Evolutionary conservation across 1,284 basidiomycete species (phyloP), one percentile per base, ranked within the genome.

Genomic region (Ceratobasidium sp.): DNA sequence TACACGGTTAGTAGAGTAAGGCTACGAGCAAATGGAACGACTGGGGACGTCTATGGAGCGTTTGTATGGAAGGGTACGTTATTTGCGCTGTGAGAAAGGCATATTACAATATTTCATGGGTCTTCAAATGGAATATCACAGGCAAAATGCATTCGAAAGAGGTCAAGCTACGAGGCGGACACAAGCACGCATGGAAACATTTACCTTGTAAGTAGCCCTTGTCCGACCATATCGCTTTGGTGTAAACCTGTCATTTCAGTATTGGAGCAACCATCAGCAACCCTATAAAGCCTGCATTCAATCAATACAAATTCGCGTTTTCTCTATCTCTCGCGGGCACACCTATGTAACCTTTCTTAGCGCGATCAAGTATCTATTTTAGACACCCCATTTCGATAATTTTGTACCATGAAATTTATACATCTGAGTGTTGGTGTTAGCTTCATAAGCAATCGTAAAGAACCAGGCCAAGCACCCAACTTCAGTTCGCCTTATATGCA

Each of bases 1-100:
- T 96, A 93, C 92, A 84, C 90, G 66, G 88, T 96, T 62, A 93
- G 92, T 7, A 86, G 88, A 81, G 88, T 92, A 38, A 85, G 86
- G 78, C 88, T 95, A 81, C 93, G 94, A 84, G 85, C 86, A 56
- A 90, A 91, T 80, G 92, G 93, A n/a, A 86, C 84, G 44, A 91
- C 93, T 80, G 94, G 93, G 2, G 93, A 91, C 82, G 93, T 90
- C 13, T 95, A 92, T 92, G 94, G 94, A 5, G 86, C 87, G 78
- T 84, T 94, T 13, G 87, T 90, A 75, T 95, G 94, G 93, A 90
- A 88, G 86, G 93, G 94, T 94, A 61, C 76, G 91, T 84, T 44
- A 40, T 66, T 26, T 62, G 52, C 40, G 61, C 33, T 13, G 13
- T 50, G 48, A 17, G 20, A 40, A 13, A 26, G 38, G 20, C 57